phyloP scores from a whole-genome alignment of 306 rosid species.

The Biancaea sappan region DNA sequence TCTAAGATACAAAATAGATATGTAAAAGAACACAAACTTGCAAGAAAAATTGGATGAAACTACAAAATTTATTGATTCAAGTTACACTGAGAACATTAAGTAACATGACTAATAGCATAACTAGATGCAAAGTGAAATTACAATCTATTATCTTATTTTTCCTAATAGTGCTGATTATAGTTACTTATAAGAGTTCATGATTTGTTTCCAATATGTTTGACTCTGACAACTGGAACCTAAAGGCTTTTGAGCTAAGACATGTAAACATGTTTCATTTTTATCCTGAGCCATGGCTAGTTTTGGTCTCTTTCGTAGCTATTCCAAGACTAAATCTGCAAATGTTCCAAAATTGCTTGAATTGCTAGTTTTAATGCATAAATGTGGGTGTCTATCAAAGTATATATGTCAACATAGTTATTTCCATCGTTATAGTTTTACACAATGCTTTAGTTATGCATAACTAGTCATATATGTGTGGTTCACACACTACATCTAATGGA shows the following conservation, averaged over 20 bases:
- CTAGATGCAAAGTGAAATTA: not conserved
- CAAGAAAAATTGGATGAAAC: too few species aligned
- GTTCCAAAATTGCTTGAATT: not conserved
- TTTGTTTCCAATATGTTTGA: not conserved
- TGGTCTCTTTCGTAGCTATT: constrained; percentile 16
- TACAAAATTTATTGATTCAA: too few species aligned
- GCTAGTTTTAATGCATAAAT: not conserved
- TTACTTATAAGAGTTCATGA: not conserved
- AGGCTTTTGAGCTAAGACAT: constrained; percentile 29
- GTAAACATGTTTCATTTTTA: constrained; percentile 17
- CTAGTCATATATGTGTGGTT: not conserved
- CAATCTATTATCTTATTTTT: not conserved
- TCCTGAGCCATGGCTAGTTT: constrained; percentile 5
- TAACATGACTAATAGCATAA: not conserved
- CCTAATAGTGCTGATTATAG: not conserved
- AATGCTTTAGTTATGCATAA: not conserved
- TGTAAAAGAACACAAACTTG: too few species aligned
- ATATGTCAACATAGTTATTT: not conserved
- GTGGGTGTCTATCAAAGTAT: not conserved
- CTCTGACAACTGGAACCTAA: not conserved
- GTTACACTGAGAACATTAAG: too few species aligned
- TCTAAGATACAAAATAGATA: too few species aligned
- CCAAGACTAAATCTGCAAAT: constrained; percentile 43
- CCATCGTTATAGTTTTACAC: not conserved
- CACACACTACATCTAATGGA: not conserved